phyloP scores from a whole-genome alignment of 169 alveolate species.

The Babesia caballi region DNA sequence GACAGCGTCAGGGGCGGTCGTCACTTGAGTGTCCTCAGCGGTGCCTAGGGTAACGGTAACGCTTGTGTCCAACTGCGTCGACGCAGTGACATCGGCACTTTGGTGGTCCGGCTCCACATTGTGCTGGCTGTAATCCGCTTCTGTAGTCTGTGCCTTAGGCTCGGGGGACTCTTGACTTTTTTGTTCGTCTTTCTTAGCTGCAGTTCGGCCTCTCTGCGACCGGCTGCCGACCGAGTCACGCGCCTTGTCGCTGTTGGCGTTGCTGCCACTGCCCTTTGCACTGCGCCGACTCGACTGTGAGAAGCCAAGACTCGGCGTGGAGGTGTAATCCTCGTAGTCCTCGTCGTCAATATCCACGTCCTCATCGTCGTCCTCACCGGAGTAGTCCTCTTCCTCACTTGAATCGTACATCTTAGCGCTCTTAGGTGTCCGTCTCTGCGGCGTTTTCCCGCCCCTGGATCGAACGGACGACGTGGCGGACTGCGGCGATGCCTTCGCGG shows the following conservation, averaged over 20 bases:
- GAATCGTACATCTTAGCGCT: background rate
- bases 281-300: background rate
- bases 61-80: no score
- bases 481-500: background rate
- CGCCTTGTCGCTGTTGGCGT: background rate
- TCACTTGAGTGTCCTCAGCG: no score
- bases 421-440: slow-evolving; percentile 16
- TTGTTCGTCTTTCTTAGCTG: background rate
- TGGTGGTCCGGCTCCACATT: no score
- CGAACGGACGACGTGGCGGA: slow-evolving; percentile 1
- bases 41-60: no score
- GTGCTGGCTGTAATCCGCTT: no score
- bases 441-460: background rate
- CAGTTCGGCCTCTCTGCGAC: background rate
- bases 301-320: background rate
- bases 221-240: background rate
- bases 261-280: background rate
- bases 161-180: no score
- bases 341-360: background rate
- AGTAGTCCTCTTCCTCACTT: slow-evolving; percentile 25
- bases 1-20: background rate
- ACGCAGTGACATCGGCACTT: no score
- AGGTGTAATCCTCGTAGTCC: background rate
- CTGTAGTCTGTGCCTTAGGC: no score
- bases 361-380: slow-evolving; percentile 15